These are phyloP conservation scores for Lachancea nothofagi DNA, from an alignment of 805 yeast genomes.

Conservation along the genomic window DNA sequence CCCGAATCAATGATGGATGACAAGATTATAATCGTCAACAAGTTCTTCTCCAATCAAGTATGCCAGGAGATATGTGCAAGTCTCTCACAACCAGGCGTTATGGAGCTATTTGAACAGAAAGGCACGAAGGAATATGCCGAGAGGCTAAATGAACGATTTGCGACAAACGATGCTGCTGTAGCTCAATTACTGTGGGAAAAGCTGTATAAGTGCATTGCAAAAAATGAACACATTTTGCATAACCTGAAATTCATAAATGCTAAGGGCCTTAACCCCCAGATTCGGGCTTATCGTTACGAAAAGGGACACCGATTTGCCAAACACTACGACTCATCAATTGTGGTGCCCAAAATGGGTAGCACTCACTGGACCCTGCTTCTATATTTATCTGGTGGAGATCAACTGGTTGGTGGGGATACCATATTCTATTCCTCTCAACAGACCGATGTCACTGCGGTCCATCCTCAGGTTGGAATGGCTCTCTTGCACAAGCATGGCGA, in stretches of 20 bases:
- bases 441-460: constrained; percentile 31
- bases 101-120: constrained; percentile 10
- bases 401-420: constrained; percentile 56
- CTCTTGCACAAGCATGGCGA: constrained; percentile 61
- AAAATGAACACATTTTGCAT: constrained; percentile 28
- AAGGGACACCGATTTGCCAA: constrained; percentile 55
- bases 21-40: constrained; percentile 11
- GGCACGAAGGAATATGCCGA: constrained; percentile 46
- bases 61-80: constrained; percentile 6
- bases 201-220: constrained; percentile 31
- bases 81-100: constrained; percentile 6
- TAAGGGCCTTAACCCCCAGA: constrained; percentile 48
- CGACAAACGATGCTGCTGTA: constrained; percentile 35
- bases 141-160: constrained; percentile 48
- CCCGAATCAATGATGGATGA: constrained; percentile 9
- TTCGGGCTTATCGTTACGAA: constrained; percentile 49
- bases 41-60: constrained; percentile 7
- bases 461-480: constrained; percentile 51
- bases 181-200: constrained; percentile 42
- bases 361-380: constrained; percentile 58
- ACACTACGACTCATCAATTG: constrained; percentile 57
- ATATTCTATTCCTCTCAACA: constrained; percentile 38
- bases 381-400: constrained; percentile 52
- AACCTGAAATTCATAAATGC: constrained; percentile 36
- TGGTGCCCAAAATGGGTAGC: constrained; percentile 32